These are phyloP conservation scores for Helianthus annuus DNA, from an alignment of 129 eudicot genomes.

Conservation along the genomic window DNA sequence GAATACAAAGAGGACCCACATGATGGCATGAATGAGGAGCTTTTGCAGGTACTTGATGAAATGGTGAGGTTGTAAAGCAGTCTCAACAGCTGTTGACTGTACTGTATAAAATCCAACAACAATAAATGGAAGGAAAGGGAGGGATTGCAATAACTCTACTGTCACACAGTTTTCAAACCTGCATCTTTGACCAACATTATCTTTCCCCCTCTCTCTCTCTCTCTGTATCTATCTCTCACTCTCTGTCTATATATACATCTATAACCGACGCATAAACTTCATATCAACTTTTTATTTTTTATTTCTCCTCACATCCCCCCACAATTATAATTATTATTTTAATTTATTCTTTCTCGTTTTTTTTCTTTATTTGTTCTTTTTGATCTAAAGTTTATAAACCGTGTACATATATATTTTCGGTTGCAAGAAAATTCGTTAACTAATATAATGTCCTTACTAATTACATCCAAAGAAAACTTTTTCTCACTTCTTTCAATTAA, in stretches of 20 bases:
- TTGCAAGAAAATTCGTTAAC: background rate
- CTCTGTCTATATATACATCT: too few species aligned
- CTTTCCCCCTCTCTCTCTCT: slow-evolving; percentile 26
- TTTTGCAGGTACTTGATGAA: slow-evolving; percentile 35
- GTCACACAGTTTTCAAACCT: slow-evolving; percentile 51
- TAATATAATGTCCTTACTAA: too few species aligned
- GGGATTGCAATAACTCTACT: slow-evolving; percentile 29
- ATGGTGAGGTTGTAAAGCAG: slow-evolving; percentile 35
- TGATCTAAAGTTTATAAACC: too few species aligned
- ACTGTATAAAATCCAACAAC: slow-evolving; percentile 39
- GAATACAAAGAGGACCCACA: background rate
- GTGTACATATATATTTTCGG: too few species aligned
- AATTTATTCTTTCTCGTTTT: background rate
- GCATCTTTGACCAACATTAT: slow-evolving; percentile 58
- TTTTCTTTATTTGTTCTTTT: background rate
- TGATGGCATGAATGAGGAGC: slow-evolving; percentile 22
- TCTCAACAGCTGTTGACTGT: slow-evolving; percentile 43
- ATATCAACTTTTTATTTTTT: slow-evolving; percentile 17
- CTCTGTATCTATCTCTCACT: too few species aligned
- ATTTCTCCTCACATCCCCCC: background rate
- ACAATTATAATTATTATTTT: background rate
- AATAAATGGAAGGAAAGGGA: slow-evolving; percentile 36
- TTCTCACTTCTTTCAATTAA: too few species aligned
- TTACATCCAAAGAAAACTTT: too few species aligned
- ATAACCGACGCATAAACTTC: slow-evolving; percentile 35